phyloP scores from a whole-genome alignment of 208 protist genomes.

The Willaertia magna region DNA sequence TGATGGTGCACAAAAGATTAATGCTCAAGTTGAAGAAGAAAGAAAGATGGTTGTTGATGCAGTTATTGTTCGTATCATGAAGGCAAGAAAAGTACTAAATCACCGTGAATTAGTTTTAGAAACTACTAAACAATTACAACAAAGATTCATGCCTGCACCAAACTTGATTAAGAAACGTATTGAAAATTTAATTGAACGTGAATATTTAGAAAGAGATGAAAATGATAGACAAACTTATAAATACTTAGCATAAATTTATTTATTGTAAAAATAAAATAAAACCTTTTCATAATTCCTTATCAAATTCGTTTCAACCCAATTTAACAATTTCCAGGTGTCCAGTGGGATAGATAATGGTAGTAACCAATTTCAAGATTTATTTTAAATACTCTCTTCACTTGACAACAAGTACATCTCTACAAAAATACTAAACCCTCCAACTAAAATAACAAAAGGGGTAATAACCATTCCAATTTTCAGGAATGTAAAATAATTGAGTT shows the following conservation, averaged over 20 bases:
- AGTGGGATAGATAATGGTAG: too few species aligned
- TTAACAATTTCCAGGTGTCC: too few species aligned
- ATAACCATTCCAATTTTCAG: neutral
- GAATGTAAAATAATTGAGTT: neutral
- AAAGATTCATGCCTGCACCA: slow-evolving; percentile 12
- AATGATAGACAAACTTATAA: neutral
- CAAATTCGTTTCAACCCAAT: too few species aligned
- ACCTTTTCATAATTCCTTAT: too few species aligned
- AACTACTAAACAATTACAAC: neutral
- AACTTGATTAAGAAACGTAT: slow-evolving; percentile 16
- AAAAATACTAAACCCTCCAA: neutral
- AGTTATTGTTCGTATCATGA: slow-evolving; percentile 68
- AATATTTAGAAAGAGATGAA: slow-evolving; percentile 17
- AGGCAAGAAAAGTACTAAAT: slow-evolving; percentile 34
- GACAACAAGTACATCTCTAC: too few species aligned
- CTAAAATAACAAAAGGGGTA: neutral
- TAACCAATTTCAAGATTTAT: too few species aligned
- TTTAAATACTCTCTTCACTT: too few species aligned
- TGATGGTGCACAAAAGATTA: slow-evolving; percentile 36
- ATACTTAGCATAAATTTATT: slow-evolving; percentile 1
- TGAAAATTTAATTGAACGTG: slow-evolving; percentile 23
- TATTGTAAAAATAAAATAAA: too few species aligned
- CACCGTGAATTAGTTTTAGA: slow-evolving; percentile 16
- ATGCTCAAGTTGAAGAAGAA: slow-evolving; percentile 55
- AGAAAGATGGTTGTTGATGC: slow-evolving; percentile 58